These are phyloP conservation scores for Boechera divaricarpa DNA, from an alignment of 345 rosid species.

Conservation along the genomic window DNA sequence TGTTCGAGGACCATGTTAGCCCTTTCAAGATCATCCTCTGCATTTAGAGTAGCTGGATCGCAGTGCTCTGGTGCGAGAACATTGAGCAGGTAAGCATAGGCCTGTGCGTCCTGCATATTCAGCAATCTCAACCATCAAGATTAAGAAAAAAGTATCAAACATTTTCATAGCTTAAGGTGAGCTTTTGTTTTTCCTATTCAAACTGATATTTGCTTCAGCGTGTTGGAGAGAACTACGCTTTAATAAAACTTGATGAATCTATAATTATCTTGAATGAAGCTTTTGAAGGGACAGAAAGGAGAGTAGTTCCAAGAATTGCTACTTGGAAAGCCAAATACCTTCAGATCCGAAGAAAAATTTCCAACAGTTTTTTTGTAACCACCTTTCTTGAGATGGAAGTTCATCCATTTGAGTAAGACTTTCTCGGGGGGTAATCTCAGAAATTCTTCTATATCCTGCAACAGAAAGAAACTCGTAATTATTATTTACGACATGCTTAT, in stretches of 20 bases:
- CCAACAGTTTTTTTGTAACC: slow-evolving; percentile 84
- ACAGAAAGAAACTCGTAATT: background rate
- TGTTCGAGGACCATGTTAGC: slow-evolving; percentile 87
- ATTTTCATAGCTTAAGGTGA: background rate
- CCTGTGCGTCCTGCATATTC: slow-evolving; percentile 77
- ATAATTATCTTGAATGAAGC: background rate
- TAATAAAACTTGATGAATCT: background rate
- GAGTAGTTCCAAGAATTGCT: slow-evolving; percentile 1
- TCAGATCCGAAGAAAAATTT: slow-evolving; percentile 87
- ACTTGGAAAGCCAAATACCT: slow-evolving; percentile 54
- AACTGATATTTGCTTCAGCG: slow-evolving; percentile 7
- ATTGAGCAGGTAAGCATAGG: slow-evolving; percentile 91
- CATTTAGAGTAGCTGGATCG: slow-evolving; percentile 71
- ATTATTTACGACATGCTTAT: background rate
- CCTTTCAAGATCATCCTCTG: slow-evolving; percentile 71
- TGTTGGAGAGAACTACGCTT: background rate
- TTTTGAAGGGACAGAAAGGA: background rate
- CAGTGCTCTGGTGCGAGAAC: slow-evolving; percentile 93
- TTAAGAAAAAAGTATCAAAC: slow-evolving; percentile 5
- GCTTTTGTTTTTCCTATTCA: background rate
- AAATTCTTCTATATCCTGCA: slow-evolving; percentile 90
- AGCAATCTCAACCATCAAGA: slow-evolving; percentile 20
- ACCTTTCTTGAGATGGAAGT: slow-evolving; percentile 90
- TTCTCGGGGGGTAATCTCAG: slow-evolving; percentile 92
- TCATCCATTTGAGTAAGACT: slow-evolving; percentile 88